phyloP scores from a whole-genome alignment of 2,329 filamentous ascomycete species.

The Trichoderma sp. region DNA sequence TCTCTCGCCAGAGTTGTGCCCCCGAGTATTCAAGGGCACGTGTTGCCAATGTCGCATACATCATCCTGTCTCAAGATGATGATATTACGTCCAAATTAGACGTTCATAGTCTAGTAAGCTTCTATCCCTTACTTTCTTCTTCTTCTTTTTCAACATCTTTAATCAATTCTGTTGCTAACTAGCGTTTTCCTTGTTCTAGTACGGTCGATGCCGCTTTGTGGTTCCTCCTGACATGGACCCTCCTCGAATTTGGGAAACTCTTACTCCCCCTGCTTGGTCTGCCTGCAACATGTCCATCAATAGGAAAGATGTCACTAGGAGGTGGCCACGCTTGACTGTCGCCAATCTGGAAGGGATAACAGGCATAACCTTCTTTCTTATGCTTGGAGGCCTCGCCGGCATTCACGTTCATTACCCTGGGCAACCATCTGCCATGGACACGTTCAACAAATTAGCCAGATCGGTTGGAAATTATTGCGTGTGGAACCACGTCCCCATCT shows the following conservation, averaged over 20 bases:
- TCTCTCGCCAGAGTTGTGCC: neutral
- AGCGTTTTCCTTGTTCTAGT: neutral
- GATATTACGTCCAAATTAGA: neutral
- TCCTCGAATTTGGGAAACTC: neutral
- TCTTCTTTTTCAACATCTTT: neutral
- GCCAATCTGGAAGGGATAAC: neutral
- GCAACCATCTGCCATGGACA: neutral
- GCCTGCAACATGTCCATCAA: neutral
- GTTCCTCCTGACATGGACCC: neutral
- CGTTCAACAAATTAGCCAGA: neutral
- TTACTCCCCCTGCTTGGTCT: neutral
- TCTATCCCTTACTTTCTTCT: too few relatives aligned
- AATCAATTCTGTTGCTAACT: neutral
- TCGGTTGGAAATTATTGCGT: neutral
- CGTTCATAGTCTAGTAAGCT: neutral
- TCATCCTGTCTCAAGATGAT: neutral
- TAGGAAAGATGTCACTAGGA: neutral
- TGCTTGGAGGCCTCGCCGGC: neutral
- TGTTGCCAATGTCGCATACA: neutral
- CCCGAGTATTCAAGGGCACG: neutral
- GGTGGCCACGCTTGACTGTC: neutral
- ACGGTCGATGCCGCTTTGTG: neutral
- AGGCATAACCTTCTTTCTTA: constrained; percentile 5
- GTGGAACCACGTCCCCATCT: neutral
- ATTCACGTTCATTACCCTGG: neutral